Evolutionary conservation across 345 rosid species (phyloP), one percentile per base, ranked within the genome.

Genomic region (Citrus hindsii): DNA sequence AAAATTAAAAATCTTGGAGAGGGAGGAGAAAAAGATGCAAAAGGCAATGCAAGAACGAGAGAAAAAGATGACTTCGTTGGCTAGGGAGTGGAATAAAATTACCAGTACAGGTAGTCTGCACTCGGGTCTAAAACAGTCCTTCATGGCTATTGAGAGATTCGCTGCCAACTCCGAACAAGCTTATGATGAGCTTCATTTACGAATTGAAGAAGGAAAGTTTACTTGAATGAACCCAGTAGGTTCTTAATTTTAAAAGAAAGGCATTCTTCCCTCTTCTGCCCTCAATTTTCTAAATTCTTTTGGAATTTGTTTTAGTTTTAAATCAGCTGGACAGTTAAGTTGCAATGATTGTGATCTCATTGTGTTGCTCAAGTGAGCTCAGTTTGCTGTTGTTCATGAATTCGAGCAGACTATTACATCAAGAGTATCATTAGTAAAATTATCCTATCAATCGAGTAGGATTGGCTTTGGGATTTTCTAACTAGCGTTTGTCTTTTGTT

Each of bases 91-190:
- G 37, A 80, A 66, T 71, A 78, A 64, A 38, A 62, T 32, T 37
- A 56, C 48, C 59, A 64, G 48, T 60, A 27, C 74, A 25, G 27
- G 73, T 61, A 72, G 85, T 73, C 71, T 83, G 19, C 79, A 81
- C 22, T 66, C 51, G 16, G 73, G 88, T 69, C 70, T 89, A 42
- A 77, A 80, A 67, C 86, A 81, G 72, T 75, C 69, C 27, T 83
- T 89, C 77, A 60, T 58, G 76, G 85, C 88, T 40, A 69, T 85
- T 48, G 91, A 88, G 76, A 85, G 76, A 75, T 81, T 85, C n/a
- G 87, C 87, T 56, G 74, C 78, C 48, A 58, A 79, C 3, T 77
- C 53, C 59, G 70, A 32, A 66, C 76, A 82, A 73, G 74, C 66
- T 40, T 86, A 83, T 16, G 81, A 85, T 33, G 86, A 82, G 67